Evolutionary conservation across 2,329 filamentous ascomycete species (phyloP), one percentile per base, ranked within the genome.

Genomic region (Fusarium zealandicum): DNA sequence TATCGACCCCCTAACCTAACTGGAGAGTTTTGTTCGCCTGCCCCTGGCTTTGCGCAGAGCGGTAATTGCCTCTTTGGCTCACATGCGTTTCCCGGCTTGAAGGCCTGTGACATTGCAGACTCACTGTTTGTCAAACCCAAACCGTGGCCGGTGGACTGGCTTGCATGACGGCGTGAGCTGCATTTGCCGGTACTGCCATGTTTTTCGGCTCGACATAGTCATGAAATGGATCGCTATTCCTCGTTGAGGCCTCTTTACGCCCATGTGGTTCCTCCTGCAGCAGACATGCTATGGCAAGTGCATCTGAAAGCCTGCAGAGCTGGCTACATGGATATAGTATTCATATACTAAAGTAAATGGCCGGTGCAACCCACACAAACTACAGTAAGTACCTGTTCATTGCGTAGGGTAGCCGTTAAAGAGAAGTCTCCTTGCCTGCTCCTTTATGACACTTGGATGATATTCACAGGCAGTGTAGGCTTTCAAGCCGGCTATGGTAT

Each of bases 151-250:
- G 36, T 42, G 38, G 13, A n/a, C 35, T 39, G 32, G 47, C 54
- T 28, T 41, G 28, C 44, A 40, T 40, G 36, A 31, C 45, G 52
- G 14, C 44, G 41, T 56, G 56, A 49, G 39, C 36, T 56, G 52
- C 33, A 40, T 45, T 51, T 31, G 17, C 33, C 50, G n/a, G n/a
- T 17, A 40, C 48, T 27, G 53, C 44, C 44, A 46, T n/a, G 20
- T 17, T 14, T 33, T 18, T 43, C 41, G 18, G 42, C 22, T 16
- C 20, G 43, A 22, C n/a, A 18, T 20, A 18, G 37, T 46, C 43
- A 37, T 40, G 27, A 31, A 35, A 48, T 40, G 18, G 11, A 27
- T 40, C 13, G 33, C 28, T 27, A 3, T 27, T 39, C 37, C 20
- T 25, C 31, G 31, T 36, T 39, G 30, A 31, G 13, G 14, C 25